Evolutionary conservation across 1,284 basidiomycete species (phyloP).

Genomic region (Serendipita sp.): DNA sequence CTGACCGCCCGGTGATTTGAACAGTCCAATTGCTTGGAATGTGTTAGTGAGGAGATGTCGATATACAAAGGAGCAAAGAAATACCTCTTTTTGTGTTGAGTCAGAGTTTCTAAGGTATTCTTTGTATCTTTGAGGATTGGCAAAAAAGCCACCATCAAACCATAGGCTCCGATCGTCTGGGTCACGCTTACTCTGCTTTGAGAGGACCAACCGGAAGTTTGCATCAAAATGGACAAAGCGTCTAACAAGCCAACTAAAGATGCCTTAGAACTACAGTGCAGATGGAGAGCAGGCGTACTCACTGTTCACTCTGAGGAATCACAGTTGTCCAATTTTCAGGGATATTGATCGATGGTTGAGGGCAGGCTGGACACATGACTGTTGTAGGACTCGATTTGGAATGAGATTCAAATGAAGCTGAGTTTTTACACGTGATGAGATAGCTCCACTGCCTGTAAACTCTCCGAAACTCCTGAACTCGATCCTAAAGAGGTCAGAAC

Average conservation of each 20-base stretch:
- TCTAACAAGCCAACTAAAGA: background rate
- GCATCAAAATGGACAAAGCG: conserved; percentile 1
- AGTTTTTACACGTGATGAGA: background rate
- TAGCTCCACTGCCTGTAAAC: background rate
- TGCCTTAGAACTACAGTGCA: background rate
- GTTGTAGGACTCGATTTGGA: background rate
- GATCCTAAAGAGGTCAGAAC: background rate
- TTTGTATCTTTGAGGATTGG: background rate
- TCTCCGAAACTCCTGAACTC: background rate
- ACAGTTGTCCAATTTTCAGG: background rate
- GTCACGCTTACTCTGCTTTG: background rate
- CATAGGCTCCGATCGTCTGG: background rate
- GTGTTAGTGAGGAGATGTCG: background rate
- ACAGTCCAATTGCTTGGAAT: background rate
- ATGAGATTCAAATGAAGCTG: background rate
- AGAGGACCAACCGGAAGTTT: background rate
- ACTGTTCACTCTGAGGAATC: background rate
- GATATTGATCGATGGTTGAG: background rate
- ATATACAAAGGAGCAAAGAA: background rate
- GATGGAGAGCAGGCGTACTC: background rate
- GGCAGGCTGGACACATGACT: background rate
- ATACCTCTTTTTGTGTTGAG: background rate
- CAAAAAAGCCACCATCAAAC: conserved; percentile 1
- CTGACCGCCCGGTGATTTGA: background rate
- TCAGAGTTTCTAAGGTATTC: background rate